Base-by-base conservation (phyloP, 129 eudicot species). In the Gnaphalium uliginosum region DNA sequence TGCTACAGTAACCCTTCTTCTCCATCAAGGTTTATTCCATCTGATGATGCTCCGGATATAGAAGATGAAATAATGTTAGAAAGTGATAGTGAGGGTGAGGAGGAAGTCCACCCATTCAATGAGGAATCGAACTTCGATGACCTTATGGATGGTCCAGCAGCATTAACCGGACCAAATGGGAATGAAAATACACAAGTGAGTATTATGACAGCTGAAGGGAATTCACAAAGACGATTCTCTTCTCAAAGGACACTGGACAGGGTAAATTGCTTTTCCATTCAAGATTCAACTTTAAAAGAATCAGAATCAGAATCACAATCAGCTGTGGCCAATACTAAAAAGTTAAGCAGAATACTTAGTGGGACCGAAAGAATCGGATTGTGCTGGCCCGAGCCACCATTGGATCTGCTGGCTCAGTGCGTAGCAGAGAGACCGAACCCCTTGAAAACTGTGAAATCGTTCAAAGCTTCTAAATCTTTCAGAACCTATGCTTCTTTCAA, bases 301-400 rank as follows among this genome's bases (percentile, higher is more conserved):
- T 72, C 66, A 43, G 68, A 81, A 71, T 50, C 33, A 30, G 69
- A 81, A 71, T 51, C n/a, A n/a, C n/a, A n/a, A n/a, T n/a, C 53
- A 46, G 69, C 22, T 30, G 32, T 68, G 2, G 76, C 64, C 48
- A 59, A 29, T 33, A 65, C 18, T 64, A 74, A 66, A 14, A 87
- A 78, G 79, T 75, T 89, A 57, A 73, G 77, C 19, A 87, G 82
- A 84, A 78, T 85, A 15, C 77, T 91, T 17, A 90, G 96, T 73
- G 96, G 90, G 82, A 89, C 93, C 2, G 99, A 91, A 80, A 82
- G 89, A 75, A 87, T 87, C 19, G 93, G 97, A 50, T 78, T 94
- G 61, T 76, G 90, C 83, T 94, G 99, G 99, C 99, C 97, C 24
- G 97, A 91, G 83, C 93, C 89, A 64, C 97, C 97, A 27, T 57